Base-by-base conservation (phyloP, 495 filamentous ascomycete species). In the Aspergillus avenaceus region DNA sequence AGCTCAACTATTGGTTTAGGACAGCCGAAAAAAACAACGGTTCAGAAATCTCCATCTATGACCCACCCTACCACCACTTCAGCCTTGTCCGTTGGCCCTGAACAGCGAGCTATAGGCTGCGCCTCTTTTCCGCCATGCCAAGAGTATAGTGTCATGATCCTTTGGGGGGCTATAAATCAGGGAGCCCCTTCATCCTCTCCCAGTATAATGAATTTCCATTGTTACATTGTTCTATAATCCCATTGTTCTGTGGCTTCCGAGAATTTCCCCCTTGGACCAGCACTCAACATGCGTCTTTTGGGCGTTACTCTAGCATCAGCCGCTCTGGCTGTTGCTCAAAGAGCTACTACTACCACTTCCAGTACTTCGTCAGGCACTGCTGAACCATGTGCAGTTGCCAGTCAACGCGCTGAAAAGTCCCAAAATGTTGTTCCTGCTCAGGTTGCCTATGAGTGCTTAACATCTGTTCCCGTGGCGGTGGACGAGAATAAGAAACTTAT, bases 391-490 rank as follows among this genome's bases (percentile, higher is more conserved):
- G 48, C 48, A 5, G 26, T 34, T 8, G 48, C 40, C 8, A 25
- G 28, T 9, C 12, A 19, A 2, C 0, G 24, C 1, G 22, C 18
- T 21, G 18, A 42, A 12, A 13, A 12, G 7, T 22, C 24, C 8
- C 6, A 4, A n/a, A 18, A 16, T 2, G 0, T 21, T 22, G 13
- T 57, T 21, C 29, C 43, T 11, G 43, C 54, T 7, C 34, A 57
- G 28, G 27, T 37, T 28, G 52, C 52, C 27, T 55, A 52, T 31
- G 38, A 59, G 12, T 59, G 56, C 40, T 41, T 59, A 16, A 59
- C 25, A 14, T 50, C 45, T 16, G 52, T 59, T 14, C 56, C 56
- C 13, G 49, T 59, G 8, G 43, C 50, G 3, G 42, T 47, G 14
- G 19, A 42, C 31, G 41, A 45, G 23, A 43, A 50, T n/a, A 31